phyloP scores from a whole-genome alignment of 2,329 filamentous ascomycete genomes.

The Monosporascus cannonballus region DNA sequence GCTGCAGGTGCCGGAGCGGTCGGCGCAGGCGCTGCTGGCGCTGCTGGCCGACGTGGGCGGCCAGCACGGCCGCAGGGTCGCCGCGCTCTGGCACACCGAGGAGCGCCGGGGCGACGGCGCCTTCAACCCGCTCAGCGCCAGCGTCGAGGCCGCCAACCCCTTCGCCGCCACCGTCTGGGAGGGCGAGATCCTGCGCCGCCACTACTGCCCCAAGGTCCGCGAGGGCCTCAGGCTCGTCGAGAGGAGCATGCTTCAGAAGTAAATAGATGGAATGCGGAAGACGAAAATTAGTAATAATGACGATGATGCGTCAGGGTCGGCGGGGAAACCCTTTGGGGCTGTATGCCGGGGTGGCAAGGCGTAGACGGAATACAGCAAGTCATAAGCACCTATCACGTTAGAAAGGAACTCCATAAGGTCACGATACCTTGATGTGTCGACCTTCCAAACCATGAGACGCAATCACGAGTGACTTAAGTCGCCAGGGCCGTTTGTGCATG shows the following conservation, averaged over 20 bases:
- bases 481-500: too few relatives aligned
- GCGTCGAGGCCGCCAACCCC: slow-evolving; percentile 81
- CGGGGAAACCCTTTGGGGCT: too few relatives aligned
- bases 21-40: slow-evolving; percentile 70
- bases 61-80: slow-evolving; percentile 75
- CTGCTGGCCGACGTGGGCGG: slow-evolving; percentile 73
- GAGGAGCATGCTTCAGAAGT: slow-evolving; percentile 47
- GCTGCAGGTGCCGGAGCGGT: slow-evolving; percentile 88
- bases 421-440: too few relatives aligned
- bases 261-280: background rate
- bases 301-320: background rate
- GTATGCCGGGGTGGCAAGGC: too few relatives aligned
- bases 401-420: too few relatives aligned
- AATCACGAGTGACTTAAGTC: too few relatives aligned
- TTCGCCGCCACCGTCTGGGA: slow-evolving; percentile 92
- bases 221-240: slow-evolving; percentile 67
- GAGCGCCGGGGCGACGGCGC: slow-evolving; percentile 87
- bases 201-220: slow-evolving; percentile 82
- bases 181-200: slow-evolving; percentile 74
- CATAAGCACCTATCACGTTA: too few relatives aligned
- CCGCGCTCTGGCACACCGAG: slow-evolving; percentile 88
- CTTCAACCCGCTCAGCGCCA: slow-evolving; percentile 67
- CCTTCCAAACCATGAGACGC: too few relatives aligned
- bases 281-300: background rate
- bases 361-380: too few relatives aligned